These are phyloP conservation scores for Alternaria sp. DNA, from an alignment of 2,329 filamentous ascomycete species.

Conservation along the genomic window DNA sequence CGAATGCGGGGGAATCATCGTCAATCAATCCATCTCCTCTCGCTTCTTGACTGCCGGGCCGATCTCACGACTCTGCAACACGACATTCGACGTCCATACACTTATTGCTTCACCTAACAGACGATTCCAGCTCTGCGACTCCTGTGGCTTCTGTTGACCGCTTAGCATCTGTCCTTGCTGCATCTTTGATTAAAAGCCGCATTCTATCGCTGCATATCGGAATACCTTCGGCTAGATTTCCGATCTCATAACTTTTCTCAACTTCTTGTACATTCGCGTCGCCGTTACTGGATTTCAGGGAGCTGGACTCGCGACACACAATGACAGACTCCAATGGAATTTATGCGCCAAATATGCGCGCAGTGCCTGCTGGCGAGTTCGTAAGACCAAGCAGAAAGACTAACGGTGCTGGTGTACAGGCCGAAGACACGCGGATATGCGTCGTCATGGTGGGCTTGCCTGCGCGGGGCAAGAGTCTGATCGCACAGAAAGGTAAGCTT, in stretches of 20 bases:
- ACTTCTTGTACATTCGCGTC: constrained; percentile 18
- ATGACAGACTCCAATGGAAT: constrained; percentile 50
- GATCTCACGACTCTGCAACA: constrained; percentile 41
- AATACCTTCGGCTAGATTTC: constrained; percentile 40
- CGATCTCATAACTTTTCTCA: constrained; percentile 35
- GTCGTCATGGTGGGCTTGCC: constrained; percentile 99
- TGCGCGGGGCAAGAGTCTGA: constrained; percentile 94
- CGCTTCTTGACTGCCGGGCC: constrained; percentile 48
- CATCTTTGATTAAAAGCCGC: constrained; percentile 26
- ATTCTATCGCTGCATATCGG: constrained; percentile 36
- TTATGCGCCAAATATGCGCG: constrained; percentile 51
- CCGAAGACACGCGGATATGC: constrained; percentile 95
- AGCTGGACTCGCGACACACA: constrained; percentile 39
- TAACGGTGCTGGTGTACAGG: constrained; percentile 78
- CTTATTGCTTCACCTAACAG: constrained; percentile 28
- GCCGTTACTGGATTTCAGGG: constrained; percentile 24
- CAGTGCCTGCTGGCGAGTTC: constrained; percentile 54
- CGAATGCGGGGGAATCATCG: constrained; percentile 50
- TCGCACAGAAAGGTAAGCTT: constrained; percentile 87
- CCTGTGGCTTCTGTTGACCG: constrained; percentile 27
- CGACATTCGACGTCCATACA: constrained; percentile 31
- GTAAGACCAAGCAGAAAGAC: constrained; percentile 55
- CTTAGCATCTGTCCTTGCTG: constrained; percentile 21
- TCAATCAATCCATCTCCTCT: constrained; percentile 39
- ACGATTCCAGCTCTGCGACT: constrained; percentile 14